Conservation (phyloP, 179 eudicot genomes). For the Spinacia oleracea region DNA sequence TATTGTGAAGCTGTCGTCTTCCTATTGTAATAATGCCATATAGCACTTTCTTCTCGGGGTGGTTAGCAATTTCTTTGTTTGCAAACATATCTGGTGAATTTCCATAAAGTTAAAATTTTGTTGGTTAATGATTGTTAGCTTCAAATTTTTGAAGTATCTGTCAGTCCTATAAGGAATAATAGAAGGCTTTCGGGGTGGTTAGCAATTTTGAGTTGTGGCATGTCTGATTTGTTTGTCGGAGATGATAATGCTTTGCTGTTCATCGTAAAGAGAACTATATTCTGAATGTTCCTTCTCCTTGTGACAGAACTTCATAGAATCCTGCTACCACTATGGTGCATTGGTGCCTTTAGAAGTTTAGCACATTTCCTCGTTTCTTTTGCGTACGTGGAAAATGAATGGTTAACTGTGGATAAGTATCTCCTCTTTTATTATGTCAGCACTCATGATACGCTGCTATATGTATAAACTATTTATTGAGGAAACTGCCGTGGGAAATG, state of each 20-base stretch:
- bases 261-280: not conserved
- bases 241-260: not conserved
- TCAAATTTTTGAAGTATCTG: not conserved
- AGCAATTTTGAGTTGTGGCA: too few species aligned
- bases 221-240: too few species aligned
- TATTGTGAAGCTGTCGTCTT: not conserved
- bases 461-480: too few species aligned
- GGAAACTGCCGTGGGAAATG: too few species aligned
- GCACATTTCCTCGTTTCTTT: not conserved
- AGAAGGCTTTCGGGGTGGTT: too few species aligned
- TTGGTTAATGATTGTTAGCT: not conserved
- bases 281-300: not conserved
- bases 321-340: not conserved
- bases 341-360: not conserved
- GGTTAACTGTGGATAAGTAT: not conserved
- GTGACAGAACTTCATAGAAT: not conserved
- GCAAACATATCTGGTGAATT: not conserved
- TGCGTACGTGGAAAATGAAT: not conserved
- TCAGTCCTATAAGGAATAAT: conserved; percentile 1
- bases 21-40: not conserved
- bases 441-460: not conserved
- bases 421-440: not conserved
- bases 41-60: not conserved
- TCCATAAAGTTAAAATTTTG: not conserved
- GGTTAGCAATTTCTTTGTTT: not conserved